Conservation (phyloP, 192 early-diverging fungal species). For the Coemansia guatemalensis region DNA sequence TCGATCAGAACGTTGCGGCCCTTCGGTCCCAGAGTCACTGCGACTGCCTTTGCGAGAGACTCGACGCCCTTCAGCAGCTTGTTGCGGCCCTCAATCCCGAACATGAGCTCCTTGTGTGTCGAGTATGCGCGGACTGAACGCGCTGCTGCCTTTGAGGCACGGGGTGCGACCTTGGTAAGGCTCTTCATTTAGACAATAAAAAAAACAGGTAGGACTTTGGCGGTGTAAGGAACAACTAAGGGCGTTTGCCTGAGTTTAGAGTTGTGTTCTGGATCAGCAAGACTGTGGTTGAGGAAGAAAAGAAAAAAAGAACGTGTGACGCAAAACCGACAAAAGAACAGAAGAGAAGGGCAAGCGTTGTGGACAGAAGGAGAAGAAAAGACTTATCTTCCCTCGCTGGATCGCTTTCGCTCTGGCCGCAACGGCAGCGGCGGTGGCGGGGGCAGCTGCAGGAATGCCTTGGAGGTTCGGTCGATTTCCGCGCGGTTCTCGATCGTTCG, state of each 20-base stretch:
- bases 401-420: not conserved
- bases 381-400: not conserved
- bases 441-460: not conserved
- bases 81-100: constrained; percentile 95
- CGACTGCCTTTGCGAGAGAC: constrained; percentile 95
- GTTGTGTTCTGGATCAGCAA: not conserved
- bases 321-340: not conserved
- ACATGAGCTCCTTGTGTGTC: constrained; percentile 96
- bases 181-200: constrained; percentile 32
- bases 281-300: not conserved
- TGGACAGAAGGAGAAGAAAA: not conserved
- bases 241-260: not conserved
- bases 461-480: constrained; percentile 10
- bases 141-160: constrained; percentile 38
- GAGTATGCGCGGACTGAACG: constrained; percentile 62
- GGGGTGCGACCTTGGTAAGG: constrained; percentile 50
- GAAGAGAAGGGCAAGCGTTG: not conserved
- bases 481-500: constrained; percentile 22
- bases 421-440: not conserved
- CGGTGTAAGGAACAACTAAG: not conserved
- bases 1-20: constrained; percentile 99
- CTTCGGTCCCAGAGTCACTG: constrained; percentile 99
- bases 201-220: not conserved
- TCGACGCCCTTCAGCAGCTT: constrained; percentile 93
- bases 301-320: constrained; percentile 1